Conservation (phyloP, 1,284 basidiomycete species). For the Leccinum subfulvum region DNA sequence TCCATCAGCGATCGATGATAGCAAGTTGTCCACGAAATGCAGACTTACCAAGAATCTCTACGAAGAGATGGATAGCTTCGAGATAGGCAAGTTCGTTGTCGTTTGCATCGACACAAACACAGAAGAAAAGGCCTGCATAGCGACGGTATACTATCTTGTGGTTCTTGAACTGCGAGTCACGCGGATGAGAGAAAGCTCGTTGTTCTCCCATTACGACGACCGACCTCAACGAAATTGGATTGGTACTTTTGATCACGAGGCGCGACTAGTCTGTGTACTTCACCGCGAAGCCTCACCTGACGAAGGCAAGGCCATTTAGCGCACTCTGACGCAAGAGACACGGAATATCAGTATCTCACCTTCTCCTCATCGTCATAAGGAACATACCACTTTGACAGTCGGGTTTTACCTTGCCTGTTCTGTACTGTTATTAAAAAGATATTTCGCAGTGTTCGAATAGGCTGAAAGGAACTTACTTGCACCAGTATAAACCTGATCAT, state of each 20-base stretch:
- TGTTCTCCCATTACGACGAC: conserved; percentile 23
- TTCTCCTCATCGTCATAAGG: conserved; percentile 96
- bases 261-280: conserved; percentile 93
- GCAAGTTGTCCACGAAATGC: not conserved
- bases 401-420: conserved; percentile 98
- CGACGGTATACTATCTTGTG: conserved; percentile 94
- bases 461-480: conserved; percentile 16
- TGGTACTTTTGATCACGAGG: conserved; percentile 99
- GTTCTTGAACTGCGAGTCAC: conserved; percentile 75
- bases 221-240: conserved; percentile 97
- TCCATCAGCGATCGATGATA: conserved; percentile 4
- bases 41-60: conserved; percentile 89
- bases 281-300: conserved; percentile 87
- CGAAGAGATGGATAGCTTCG: conserved; percentile 97
- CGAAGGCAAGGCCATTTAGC: conserved; percentile 3
- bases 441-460: not conserved
- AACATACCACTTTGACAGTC: conserved; percentile 96
- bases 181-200: conserved; percentile 4
- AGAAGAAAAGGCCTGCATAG: conserved; percentile 98
- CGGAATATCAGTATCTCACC: conserved; percentile 49
- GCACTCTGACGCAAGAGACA: not conserved
- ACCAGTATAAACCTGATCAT: conserved; percentile 34
- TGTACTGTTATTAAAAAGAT: conserved; percentile 33
- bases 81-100: conserved; percentile 98
- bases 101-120: conserved; percentile 94